Base-by-base conservation (phyloP, 164 flowering plant genomes). In the Aristolochia fimbriata region DNA sequence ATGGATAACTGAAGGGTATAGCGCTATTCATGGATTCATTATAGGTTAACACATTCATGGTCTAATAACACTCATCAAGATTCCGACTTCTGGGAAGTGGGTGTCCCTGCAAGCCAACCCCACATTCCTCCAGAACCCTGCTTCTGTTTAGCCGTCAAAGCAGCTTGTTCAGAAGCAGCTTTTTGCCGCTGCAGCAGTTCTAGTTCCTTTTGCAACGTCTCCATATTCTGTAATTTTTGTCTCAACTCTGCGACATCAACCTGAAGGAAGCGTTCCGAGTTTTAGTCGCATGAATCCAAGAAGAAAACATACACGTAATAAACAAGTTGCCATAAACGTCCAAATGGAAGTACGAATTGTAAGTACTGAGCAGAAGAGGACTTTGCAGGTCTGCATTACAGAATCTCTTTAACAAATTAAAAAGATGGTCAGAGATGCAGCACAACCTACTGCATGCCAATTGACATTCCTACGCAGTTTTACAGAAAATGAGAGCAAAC, bases 61-160 rank as follows among this genome's bases (percentile, higher is more conserved):
- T 20, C 30, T 4, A 16, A 8, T 19, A n/a, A 51, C 30, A 27
- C 46, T 48, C 6, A 53, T 78, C 66, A 75, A 58, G 74, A 73
- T 61, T 80, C 84, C 37, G 51, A 58, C 43, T 71, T 78, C 57
- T 73, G 76, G 56, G 22, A 33, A 5, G 80, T 68, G 24, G 99
- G 87, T 52, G 76, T 22, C 63, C 96, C 96, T 9, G 99, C 96
- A 20, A 94, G 83, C 99, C 99, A 94, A 48, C 97, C 93, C 99
- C 97, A 91, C 24, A 94, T 86, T 1, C 97, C 86, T 19, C 96
- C 93, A 1, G 95, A 86, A 63, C 87, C 62, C 76, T 87, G 96
- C 72, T 73, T 84, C 70, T 83, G 87, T 52, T 79, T 86, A 47
- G 93, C 88, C 51, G 55, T 77, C 27, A 85, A 55, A 61, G 95